Evolutionary conservation across 305 asterid genomes (phyloP).

Genomic region (Plantago lanceolata): DNA sequence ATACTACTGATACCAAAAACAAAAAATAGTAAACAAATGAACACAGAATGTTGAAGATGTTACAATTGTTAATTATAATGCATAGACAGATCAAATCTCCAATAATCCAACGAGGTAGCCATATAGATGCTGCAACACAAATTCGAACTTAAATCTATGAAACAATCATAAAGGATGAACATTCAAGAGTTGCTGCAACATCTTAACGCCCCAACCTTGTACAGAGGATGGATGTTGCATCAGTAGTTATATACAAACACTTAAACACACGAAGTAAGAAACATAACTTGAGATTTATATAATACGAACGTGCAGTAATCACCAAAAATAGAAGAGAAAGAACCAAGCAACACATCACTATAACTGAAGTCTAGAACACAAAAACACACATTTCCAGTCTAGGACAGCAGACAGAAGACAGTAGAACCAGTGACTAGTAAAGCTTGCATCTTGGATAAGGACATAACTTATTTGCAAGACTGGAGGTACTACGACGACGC

Average conservation of each 20-base stretch:
- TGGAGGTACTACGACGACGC: neutral
- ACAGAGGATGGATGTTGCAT: neutral
- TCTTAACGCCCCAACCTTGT: too few species aligned
- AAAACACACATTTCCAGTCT: too few species aligned
- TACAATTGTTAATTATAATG: conserved; percentile 4
- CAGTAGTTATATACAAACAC: neutral
- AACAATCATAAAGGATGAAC: neutral
- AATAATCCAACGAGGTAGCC: neutral
- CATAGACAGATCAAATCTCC: neutral
- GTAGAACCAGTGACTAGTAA: too few species aligned
- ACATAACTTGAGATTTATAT: neutral
- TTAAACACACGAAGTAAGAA: neutral
- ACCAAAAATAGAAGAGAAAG: neutral
- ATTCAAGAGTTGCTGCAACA: too few species aligned
- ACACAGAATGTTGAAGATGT: neutral
- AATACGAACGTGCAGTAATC: too few species aligned
- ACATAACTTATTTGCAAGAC: neutral
- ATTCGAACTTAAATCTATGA: neutral
- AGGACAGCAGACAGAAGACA: too few species aligned
- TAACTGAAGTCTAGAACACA: neutral
- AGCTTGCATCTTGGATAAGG: neutral
- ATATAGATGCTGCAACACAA: neutral
- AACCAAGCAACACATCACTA: neutral
- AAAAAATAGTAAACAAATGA: conserved; percentile 5
- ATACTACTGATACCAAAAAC: conserved; percentile 28